Evolutionary conservation across 257 asterid genomes (phyloP), one percentile per base, ranked within the genome.

Genomic region (Nicotiana paniculata): DNA sequence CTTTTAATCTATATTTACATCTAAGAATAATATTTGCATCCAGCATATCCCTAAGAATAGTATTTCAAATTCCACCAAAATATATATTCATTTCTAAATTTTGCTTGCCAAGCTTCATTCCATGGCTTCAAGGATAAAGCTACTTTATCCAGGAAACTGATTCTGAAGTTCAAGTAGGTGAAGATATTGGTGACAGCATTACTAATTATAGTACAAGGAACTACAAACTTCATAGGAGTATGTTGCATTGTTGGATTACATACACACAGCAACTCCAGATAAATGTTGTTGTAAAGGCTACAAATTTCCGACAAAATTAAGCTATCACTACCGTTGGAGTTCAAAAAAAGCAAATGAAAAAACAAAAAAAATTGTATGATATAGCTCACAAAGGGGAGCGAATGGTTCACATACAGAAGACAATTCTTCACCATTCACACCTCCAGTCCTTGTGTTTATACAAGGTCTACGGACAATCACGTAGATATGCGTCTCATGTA

Each of bases 401-500:
- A 12, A 13, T 13, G 24, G 17, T 24, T 15, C 58, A 72, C 61
- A 72, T 24, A 75, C 2, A 51, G 63, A 51, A 24, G 24, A 74
- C 0, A 9, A 75, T 16, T 75, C 43, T 75, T 51, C 79, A 51
- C 79, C 79, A 46, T 51, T 13, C n/a, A 48, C 26, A 24, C 61
- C 79, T 46, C 80, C 80, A 48, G 16, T 51, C 63, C 63, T 75
- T 26, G 6, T 75, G 80, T 74, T 48, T 51, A 26, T 51, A 51
- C 8, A 6, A 61, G 80, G 9, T 51, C 59, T 30, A 51, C 43
- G 61, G 33, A n/a, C 57, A 81, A 35, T 84, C 89, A 95, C 2
- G 88, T 85, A 26, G 90, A 86, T 81, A 91, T 96, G 81, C 97
- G 93, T 86, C 97, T 92, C 87, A 82, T 83, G 85, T 96, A 96